Base-by-base conservation (phyloP, 1,284 basidiomycete species). In the Pyrrhoderma noxium region DNA sequence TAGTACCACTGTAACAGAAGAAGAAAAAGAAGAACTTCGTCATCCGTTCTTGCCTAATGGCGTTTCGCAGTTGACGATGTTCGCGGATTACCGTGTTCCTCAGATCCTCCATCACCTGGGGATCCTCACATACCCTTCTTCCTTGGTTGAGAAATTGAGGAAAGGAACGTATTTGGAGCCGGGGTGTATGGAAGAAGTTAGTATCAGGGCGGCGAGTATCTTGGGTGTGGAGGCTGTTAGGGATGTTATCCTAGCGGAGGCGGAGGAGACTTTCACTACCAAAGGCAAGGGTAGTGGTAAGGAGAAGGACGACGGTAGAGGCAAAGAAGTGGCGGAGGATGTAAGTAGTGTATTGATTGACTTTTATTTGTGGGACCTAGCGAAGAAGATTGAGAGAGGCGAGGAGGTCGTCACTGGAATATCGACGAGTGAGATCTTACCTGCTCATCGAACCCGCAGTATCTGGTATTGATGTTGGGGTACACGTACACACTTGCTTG, bases 341-440 rank as follows among this genome's bases (percentile, higher is more conserved):
- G 38, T 40, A 7, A 85, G 78, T 61, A 88, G 85, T 58, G 89
- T 91, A 34, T 59, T 91, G 59, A 85, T 92, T 49, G 89, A 92
- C 61, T 91, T 92, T 63, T 89, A 85, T 65, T 65, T 92, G 23
- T 92, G 89, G 89, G 89, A 92, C 64, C 62, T 89, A 49, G 89
- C 86, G 34, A 90, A 91, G 67, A 74, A 74, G 54, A 68, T 89
- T 5, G 86, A 89, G 64, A 66, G 57, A 34, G 80, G 79, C 9
- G 69, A 76, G 45, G 77, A 82, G 46, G 67, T 62, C 57, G 68
- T 85, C 3, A 72, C 79, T 19, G 79, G 76, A 0, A 69, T 83
- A 5, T 64, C 75, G 52, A 82, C 80, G 2, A 67, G 65, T n/a
- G 70, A 75, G 49, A 71, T 84, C 53, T 66, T 84, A 11, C 85